Evolutionary conservation across 108 stramenopile species (phyloP), one percentile per base, ranked within the genome.

Genomic region (Cyclotella baltica): DNA sequence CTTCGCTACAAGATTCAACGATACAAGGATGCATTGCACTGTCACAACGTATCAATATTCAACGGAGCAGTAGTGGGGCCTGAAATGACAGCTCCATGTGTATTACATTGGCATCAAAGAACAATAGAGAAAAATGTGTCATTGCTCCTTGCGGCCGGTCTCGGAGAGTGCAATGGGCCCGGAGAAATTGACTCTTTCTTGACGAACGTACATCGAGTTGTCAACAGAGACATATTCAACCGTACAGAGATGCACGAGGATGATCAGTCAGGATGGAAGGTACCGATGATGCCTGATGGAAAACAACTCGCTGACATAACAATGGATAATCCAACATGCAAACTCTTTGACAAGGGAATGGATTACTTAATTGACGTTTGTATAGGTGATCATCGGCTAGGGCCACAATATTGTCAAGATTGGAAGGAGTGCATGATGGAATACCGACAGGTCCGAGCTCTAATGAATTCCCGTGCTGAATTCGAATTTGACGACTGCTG

Each of bases 331-430:
- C 57, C 28, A 58, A 28, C 25, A 31, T 30, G 28, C 25, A 28
- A 30, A 6, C 9, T 30, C 4, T 31, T 58, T 31, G 57, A 58
- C 5, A 9, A 23, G 4, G 28, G 29, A 6, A 58, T 58, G 57
- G 57, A 58, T 58, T 30, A 58, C 30, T 58, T 58, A 18, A 58
- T 58, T 58, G 57, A 58, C 30, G 57, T 31, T 16, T 58, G 57
- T 58, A 23, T 58, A 5, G 57, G 57, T 4, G 6, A 18, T 31
- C 57, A 58, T 28, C 27, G 28, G 16, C 30, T 58, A 29, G 57
- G 57, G 4, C 25, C 27, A 5, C 4, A 58, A 30, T 58, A 58
- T 58, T 23, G 27, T 2, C 4, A 6, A 2, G 57, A 58, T 18
- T 58, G 57, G 57, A 58, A 58, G 18, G 57, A 58, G 16, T 30